Conservation (phyloP, 192 early-diverging fungal species). For the Umbelopsis ramanniana region DNA sequence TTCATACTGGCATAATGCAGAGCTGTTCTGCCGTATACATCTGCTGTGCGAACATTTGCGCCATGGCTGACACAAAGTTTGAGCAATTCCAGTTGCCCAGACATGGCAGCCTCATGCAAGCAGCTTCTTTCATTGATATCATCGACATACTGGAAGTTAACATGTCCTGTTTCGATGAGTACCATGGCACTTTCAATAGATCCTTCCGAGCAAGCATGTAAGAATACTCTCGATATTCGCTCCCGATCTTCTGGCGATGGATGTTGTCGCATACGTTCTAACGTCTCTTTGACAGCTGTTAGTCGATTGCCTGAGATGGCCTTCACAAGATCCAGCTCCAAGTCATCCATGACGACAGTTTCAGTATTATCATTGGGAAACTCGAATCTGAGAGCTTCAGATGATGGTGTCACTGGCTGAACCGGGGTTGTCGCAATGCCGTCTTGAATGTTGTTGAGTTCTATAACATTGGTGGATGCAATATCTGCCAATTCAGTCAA, state of each 20-base stretch:
- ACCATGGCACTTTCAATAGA: constrained; percentile 58
- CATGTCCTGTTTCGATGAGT: constrained; percentile 66
- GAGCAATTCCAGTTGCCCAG: constrained; percentile 73
- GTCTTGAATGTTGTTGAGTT: constrained; percentile 71
- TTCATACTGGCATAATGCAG: constrained; percentile 96
- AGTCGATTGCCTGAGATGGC: constrained; percentile 50
- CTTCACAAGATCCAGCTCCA: constrained; percentile 63
- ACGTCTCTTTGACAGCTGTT: constrained; percentile 54
- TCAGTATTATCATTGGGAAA: constrained; percentile 25
- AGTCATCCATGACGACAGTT: constrained; percentile 56
- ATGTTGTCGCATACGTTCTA: constrained; percentile 50
- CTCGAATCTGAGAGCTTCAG: constrained; percentile 17
- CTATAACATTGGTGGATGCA: constrained; percentile 75
- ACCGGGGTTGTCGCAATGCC: constrained; percentile 40
- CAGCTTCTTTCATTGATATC: constrained; percentile 93
- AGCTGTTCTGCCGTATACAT: constrained; percentile 89
- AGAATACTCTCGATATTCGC: constrained; percentile 73
- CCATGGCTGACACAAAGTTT: constrained; percentile 58
- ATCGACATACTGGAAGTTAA: constrained; percentile 85
- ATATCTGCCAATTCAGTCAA: constrained; percentile 90
- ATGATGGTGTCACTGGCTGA: constrained; percentile 5
- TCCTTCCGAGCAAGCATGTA: constrained; percentile 68
- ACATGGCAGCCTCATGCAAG: constrained; percentile 89
- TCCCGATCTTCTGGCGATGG: constrained; percentile 60
- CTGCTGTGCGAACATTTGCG: constrained; percentile 62